A percentile compares a stretch with the other conserved stretches of the same genome.
Evolutionary conservation across 257 asterid genomes (phyloP).

Genomic region (Cinchona pubescens): DNA sequence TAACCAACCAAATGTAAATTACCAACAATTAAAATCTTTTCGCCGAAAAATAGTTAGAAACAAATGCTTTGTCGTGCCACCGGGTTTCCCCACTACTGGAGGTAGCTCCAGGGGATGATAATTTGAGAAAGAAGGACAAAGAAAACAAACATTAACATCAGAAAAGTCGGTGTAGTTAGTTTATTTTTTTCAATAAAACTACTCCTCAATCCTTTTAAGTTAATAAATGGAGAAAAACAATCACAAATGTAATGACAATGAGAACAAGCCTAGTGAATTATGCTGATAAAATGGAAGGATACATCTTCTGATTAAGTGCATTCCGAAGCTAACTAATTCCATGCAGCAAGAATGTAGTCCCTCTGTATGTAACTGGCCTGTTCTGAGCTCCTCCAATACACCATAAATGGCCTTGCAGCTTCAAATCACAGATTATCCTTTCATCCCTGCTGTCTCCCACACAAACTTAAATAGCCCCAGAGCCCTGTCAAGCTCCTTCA

Average conservation of each 20-base stretch:
- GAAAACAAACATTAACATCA: background rate
- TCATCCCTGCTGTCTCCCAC: slow-evolving; percentile 69
- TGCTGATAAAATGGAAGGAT: too few species aligned
- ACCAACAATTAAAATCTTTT: too few species aligned
- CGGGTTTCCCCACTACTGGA: background rate
- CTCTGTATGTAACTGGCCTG: slow-evolving; percentile 55
- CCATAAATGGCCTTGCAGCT: slow-evolving; percentile 92
- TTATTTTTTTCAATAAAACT: background rate
- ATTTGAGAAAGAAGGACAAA: background rate
- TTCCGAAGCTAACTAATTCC: slow-evolving; percentile 33
- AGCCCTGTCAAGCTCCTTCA: slow-evolving; percentile 69
- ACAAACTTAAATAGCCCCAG: slow-evolving; percentile 80
- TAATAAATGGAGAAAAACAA: background rate
- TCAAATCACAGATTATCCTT: slow-evolving; percentile 76
- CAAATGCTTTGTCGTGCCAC: background rate
- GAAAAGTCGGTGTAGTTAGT: background rate
- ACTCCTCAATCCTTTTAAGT: background rate
- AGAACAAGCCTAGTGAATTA: background rate
- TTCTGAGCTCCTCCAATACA: slow-evolving; percentile 68
- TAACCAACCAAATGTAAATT: too few species aligned
- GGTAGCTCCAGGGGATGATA: background rate
- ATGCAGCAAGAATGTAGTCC: slow-evolving; percentile 58
- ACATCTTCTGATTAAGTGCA: background rate
- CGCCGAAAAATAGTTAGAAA: too few species aligned
- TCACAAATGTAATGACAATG: background rate